Evolutionary conservation across 73 alveolate genomes (phyloP).

Genomic region (Symbiodinium pilosum): DNA sequence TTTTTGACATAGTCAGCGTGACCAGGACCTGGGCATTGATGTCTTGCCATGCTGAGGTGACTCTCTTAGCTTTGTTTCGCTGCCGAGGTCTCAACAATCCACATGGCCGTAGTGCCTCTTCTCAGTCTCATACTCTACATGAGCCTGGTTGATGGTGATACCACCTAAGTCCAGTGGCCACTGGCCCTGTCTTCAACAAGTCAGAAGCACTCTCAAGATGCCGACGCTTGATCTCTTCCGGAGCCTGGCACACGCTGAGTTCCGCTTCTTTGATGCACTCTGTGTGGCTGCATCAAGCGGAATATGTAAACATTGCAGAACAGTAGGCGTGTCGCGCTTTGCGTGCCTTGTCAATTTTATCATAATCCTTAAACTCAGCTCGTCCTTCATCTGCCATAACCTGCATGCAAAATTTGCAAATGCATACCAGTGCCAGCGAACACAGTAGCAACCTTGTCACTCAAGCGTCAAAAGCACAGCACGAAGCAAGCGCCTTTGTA

Average conservation of each 20-base stretch:
- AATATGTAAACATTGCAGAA: too few relatives aligned
- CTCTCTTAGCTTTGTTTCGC: not conserved
- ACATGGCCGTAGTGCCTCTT: conserved; percentile 98
- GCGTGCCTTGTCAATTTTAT: conserved; percentile 96
- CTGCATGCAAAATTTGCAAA: not conserved
- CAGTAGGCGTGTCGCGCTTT: too few relatives aligned
- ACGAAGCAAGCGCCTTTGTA: too few relatives aligned
- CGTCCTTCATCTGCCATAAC: conserved; percentile 93
- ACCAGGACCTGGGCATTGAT: conserved; percentile 95
- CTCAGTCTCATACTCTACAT: conserved; percentile 98
- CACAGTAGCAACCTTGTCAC: not conserved
- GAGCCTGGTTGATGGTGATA: conserved; percentile 98
- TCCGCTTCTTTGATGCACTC: too few relatives aligned
- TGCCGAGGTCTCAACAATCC: conserved; percentile 96
- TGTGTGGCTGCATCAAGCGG: too few relatives aligned
- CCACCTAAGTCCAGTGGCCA: conserved; percentile 95
- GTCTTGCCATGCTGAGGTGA: not conserved
- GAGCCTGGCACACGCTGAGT: conserved; percentile 95
- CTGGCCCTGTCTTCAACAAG: not conserved
- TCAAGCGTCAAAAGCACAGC: not conserved
- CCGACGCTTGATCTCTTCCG: conserved; percentile 96
- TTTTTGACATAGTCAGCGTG: conserved; percentile 98
- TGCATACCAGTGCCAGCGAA: not conserved
- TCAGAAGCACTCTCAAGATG: too few relatives aligned
- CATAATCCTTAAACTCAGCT: conserved; percentile 96